Conservation (phyloP, 202 grass and related monocot genomes). For the Setaria italica region DNA sequence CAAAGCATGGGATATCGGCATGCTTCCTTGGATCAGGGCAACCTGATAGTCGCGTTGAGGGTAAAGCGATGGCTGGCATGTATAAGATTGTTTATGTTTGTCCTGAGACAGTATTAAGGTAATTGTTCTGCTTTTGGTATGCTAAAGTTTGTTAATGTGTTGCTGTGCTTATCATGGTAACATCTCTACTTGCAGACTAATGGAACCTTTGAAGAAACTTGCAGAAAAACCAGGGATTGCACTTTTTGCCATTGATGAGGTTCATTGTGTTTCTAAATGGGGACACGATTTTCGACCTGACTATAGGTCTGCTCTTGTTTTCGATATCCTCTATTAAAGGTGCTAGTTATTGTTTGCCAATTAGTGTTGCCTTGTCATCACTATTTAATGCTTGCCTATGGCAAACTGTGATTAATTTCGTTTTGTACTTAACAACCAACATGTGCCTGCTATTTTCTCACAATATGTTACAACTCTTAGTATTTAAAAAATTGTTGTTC, state of each 20-base stretch:
- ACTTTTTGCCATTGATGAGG: constrained; percentile 95
- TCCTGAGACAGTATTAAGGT: constrained; percentile 92
- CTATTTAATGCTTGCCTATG: constrained; percentile 18
- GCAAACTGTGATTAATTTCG: background rate
- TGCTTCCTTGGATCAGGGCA: constrained; percentile 97
- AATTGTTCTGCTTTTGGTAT: constrained; percentile 32
- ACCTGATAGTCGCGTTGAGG: constrained; percentile 75
- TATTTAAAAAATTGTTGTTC: constrained; percentile 26
- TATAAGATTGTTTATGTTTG: constrained; percentile 98
- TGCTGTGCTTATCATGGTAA: constrained; percentile 19
- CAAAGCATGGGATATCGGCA: constrained; percentile 82
- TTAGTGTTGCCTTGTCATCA: background rate
- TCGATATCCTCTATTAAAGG: constrained; percentile 53
- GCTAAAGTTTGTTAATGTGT: constrained; percentile 15
- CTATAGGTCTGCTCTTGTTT: constrained; percentile 75
- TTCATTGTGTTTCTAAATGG: constrained; percentile 97
- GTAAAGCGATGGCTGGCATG: constrained; percentile 84
- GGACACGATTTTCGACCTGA: constrained; percentile 94
- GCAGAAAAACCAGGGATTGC: constrained; percentile 89
- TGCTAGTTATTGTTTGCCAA: constrained; percentile 32
- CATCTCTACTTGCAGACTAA: constrained; percentile 61
- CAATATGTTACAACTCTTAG: background rate
- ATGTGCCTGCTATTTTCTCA: constrained; percentile 8
- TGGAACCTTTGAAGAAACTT: constrained; percentile 85
- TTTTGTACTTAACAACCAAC: constrained; percentile 33